These are phyloP conservation scores for Geotrichum restrictum DNA, from an alignment of 1,139 yeast genomes.

Conservation along the genomic window DNA sequence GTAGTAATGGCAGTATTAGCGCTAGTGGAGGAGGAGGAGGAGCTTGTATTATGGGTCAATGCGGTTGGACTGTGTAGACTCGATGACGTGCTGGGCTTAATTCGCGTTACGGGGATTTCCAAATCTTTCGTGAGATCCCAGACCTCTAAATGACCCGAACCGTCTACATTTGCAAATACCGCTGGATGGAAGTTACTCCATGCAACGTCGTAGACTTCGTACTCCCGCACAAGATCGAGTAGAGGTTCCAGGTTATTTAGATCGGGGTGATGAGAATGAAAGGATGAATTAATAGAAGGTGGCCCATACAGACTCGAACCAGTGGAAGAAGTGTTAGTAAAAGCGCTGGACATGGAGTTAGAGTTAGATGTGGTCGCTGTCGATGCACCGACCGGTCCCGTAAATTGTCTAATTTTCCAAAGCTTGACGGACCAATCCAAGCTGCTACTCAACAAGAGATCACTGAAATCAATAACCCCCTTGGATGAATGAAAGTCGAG, in stretches of 20 bases:
- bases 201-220: constrained; percentile 44
- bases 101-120: constrained; percentile 42
- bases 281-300: background rate
- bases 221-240: constrained; percentile 34
- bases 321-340: no score
- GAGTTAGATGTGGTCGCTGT: background rate
- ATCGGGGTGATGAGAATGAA: background rate
- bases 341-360: no score
- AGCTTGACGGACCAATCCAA: constrained; percentile 45
- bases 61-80: background rate
- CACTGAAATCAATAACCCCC: constrained; percentile 35
- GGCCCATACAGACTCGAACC: background rate
- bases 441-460: constrained; percentile 39
- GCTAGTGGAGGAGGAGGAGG: constrained; percentile 3
- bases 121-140: constrained; percentile 50
- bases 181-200: constrained; percentile 44
- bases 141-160: constrained; percentile 47
- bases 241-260: constrained; percentile 20
- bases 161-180: constrained; percentile 51
- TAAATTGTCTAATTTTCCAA: constrained; percentile 37
- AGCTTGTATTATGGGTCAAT: background rate
- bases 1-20: background rate
- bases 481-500: constrained; percentile 36
- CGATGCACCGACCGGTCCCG: constrained; percentile 19
- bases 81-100: constrained; percentile 24